Evolutionary conservation across 129 eudicot species (phyloP).

Genomic region (Calendula officinalis): DNA sequence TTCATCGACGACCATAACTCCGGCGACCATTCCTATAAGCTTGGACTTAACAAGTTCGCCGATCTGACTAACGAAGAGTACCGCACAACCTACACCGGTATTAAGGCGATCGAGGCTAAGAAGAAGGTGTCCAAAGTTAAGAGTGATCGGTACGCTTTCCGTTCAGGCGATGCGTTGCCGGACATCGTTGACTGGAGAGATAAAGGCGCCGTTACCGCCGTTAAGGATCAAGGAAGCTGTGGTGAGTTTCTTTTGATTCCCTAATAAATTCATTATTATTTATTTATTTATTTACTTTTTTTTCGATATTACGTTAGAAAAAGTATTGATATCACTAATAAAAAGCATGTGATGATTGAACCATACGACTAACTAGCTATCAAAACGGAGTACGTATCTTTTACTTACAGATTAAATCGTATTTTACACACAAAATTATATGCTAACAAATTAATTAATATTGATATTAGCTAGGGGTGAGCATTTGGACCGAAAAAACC

Average conservation of each 20-base stretch:
- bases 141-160: constrained; percentile 46
- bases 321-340: too few relatives aligned
- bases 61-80: constrained; percentile 87
- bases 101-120: constrained; percentile 27
- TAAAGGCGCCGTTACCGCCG: constrained; percentile 68
- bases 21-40: constrained; percentile 46
- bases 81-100: constrained; percentile 46
- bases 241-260: constrained; percentile 37
- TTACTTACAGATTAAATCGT: background rate
- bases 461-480: too few relatives aligned
- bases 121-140: constrained; percentile 23
- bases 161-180: constrained; percentile 60
- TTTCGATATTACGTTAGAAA: background rate
- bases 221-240: constrained; percentile 88
- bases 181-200: constrained; percentile 76
- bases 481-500: too few relatives aligned
- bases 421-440: background rate
- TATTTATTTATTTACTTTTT: too few relatives aligned
- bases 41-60: constrained; percentile 75
- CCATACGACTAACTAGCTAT: background rate
- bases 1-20: constrained; percentile 72
- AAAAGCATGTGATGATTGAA: constrained; percentile 2
- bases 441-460: background rate
- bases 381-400: constrained; percentile 2
- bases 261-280: background rate